Conservation (phyloP, 148 eudicot species). For the Rhododendron griersonianum region DNA sequence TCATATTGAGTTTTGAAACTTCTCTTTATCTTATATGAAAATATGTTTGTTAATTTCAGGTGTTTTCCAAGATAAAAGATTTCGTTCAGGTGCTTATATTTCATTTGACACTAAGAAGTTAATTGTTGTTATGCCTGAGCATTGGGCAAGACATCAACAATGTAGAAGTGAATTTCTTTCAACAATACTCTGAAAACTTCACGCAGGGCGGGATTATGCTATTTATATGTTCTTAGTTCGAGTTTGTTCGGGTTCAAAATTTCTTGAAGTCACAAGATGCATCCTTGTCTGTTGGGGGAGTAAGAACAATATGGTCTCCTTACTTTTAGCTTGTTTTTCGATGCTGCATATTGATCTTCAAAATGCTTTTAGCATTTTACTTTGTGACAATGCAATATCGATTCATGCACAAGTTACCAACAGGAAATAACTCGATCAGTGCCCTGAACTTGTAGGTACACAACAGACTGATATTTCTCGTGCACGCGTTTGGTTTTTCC, state of each 20-base stretch:
- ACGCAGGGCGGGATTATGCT: conserved; percentile 83
- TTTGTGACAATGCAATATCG: background rate
- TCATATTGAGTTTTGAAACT: background rate
- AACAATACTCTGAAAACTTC: background rate
- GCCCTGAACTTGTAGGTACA: conserved; percentile 40
- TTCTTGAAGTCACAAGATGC: conserved; percentile 80
- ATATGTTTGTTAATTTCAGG: conserved; percentile 44
- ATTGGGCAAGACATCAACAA: background rate
- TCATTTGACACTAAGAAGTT: background rate
- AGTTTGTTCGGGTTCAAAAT: conserved; percentile 73
- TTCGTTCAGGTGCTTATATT: conserved; percentile 58
- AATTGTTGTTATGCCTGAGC: background rate
- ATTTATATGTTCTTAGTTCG: conserved; percentile 75
- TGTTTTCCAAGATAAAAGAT: conserved; percentile 91
- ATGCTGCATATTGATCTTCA: background rate
- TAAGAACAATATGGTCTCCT: conserved; percentile 27
- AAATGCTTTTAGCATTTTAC: background rate
- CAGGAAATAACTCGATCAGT: background rate
- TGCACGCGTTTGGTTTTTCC: conserved; percentile 69
- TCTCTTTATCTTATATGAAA: background rate
- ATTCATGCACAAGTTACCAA: background rate
- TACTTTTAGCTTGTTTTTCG: background rate
- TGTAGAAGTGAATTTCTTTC: background rate
- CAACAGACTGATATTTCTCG: conserved; percentile 77
- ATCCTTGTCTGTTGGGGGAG: conserved; percentile 86